Base-by-base conservation (phyloP, 2,329 filamentous ascomycete species). In the Neoscytalidium dimidiatum region DNA sequence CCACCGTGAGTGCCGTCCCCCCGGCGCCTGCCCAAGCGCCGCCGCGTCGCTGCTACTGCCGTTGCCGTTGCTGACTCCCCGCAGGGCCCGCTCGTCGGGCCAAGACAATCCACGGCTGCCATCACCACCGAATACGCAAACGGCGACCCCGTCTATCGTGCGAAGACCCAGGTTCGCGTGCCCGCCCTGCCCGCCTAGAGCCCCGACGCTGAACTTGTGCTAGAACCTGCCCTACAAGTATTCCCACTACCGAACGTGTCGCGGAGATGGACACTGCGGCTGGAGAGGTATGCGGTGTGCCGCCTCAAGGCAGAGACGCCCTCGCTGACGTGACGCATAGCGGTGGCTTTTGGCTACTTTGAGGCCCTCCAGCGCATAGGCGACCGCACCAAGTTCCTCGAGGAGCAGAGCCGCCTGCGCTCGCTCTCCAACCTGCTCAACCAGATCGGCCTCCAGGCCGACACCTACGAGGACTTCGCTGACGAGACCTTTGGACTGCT, bases 261-360 rank as follows among this genome's bases (percentile, higher is more conserved):
- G 91, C 78, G 94, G 95, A 62, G 94, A 98, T 80, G 95, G 95
- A 66, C 96, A 96, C 76, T 98, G 95, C 79, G 95, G 94, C 73
- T 98, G 95, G 94, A 88, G 94, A 90, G 95, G 94, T 97, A 84
- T 82, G 89, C 70, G 68, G 69, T 62, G 38, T 62, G 38, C n/a
- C 14, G 56, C 28, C 49, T n/a, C 41, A 4, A 19, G 23, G 48
- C 33, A 65, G 62, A 52, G 58, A 64, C 46, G 51, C 51, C 35
- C 21, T 21, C 65, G 67, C 72, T 80, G 65, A 81, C 71, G 33
- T 66, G 57, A 29, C 28, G 35, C 53, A 56, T 76, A 98, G 95
- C 94, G 60, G 91, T 97, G 74, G 93, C 90, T 26, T 99, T 96
- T 78, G 89, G 89, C 69, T 98, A 97, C 78, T 97, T 96, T 74